Conservation (phyloP, 148 eudicot genomes). For the Selenicereus undatus region DNA sequence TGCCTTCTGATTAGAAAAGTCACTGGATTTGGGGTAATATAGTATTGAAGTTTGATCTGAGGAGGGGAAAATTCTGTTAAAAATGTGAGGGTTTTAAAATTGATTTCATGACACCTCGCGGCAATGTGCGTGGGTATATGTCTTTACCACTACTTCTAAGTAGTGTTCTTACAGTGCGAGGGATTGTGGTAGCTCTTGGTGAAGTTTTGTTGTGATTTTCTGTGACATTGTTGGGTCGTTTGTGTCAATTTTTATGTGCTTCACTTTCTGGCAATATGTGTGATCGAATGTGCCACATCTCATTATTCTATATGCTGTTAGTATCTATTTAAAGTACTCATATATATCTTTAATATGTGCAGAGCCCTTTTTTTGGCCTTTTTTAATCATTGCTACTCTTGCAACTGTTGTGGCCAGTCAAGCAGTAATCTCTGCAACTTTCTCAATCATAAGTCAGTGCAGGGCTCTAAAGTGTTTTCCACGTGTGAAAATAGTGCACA, state of each 20-base stretch:
- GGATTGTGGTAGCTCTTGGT: too few relatives aligned
- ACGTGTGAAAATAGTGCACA: constrained; percentile 41
- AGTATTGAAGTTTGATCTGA: too few relatives aligned
- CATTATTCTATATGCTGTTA: neutral
- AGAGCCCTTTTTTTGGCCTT: constrained; percentile 47
- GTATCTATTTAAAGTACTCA: neutral
- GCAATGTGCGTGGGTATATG: too few relatives aligned
- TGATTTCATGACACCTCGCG: too few relatives aligned
- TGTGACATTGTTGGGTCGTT: neutral
- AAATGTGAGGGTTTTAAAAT: too few relatives aligned
- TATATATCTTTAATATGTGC: constrained; percentile 11
- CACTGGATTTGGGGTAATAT: too few relatives aligned
- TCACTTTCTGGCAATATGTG: neutral
- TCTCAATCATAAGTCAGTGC: constrained; percentile 48
- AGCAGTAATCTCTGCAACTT: constrained; percentile 48
- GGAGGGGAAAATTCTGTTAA: too few relatives aligned
- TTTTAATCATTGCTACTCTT: constrained; percentile 41
- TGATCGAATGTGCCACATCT: neutral
- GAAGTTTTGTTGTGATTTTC: neutral
- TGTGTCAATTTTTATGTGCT: neutral
- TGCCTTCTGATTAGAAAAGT: too few relatives aligned
- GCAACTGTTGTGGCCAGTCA: constrained; percentile 51
- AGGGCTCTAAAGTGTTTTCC: constrained; percentile 49
- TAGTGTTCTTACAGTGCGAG: too few relatives aligned
- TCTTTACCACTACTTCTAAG: too few relatives aligned